Base-by-base conservation (phyloP, 139 green algal genomes). In the Haematococcus lacustris region DNA sequence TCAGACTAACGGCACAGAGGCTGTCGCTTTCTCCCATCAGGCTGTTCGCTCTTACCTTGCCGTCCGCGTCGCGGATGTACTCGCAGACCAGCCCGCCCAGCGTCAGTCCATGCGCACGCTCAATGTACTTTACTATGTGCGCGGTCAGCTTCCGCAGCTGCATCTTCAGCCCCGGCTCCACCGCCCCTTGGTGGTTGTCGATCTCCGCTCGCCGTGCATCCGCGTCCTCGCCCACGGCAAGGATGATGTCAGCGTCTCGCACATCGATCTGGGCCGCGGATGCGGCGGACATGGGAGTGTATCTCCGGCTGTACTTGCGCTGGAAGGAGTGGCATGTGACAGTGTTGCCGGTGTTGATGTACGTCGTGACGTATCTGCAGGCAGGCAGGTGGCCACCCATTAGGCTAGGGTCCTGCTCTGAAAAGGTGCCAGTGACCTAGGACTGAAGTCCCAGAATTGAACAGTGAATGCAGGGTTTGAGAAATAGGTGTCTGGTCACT, bases 281-380 rank as follows among this genome's bases (percentile, higher is more conserved):
- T 30, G 67, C 67, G 1, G 67, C 67, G 4, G 67, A 72, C 67
- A 72, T 72, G 41, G 70, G 51, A 0, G 79, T 71, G 66, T 89
- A 90, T 13, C 85, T 75, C 17, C 69, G 64, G 76, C 76, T 84
- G 78, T 80, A 90, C 43, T 80, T 82, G 65, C 82, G 82, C 65
- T 89, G 85, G 70, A 88, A 87, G 30, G 83, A 89, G 76, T 90
- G 82, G 70, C 78, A 86, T 1, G 78, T 74, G 32, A 83, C 66
- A 7, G 51, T 73, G 1, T 66, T 78, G 40, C 85, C 85, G 35
- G 70, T 30, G 69, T 85, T 88, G 65, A 83, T 77, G 73, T 82
- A 85, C 39, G 78, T 84, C 7, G 85, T 87, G 0, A 90, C 40
- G 61, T 85, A 90, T n/a, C n/a, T n/a, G n/a, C n/a, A n/a, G n/a